Base-by-base conservation (phyloP, 1,284 basidiomycete species). In the Heterobasidion annosum region DNA sequence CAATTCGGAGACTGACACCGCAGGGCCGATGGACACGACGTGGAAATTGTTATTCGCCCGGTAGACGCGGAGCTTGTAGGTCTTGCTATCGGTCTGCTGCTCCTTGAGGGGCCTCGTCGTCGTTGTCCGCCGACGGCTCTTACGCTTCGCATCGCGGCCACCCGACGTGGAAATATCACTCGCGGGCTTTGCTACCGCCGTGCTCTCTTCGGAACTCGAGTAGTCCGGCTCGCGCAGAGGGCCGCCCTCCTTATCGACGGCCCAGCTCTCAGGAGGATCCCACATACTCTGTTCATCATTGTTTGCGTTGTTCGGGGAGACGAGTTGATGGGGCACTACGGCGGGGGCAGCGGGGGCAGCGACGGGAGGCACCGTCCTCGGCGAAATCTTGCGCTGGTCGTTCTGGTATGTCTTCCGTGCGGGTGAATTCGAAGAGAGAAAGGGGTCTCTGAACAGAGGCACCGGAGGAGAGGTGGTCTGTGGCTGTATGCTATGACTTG, bases 1-100 rank as follows among this genome's bases (percentile, higher is more conserved):
- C 54, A 96, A 70, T 51, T 89, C 82, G 5, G 78, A 77, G 3
- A 92, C 89, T 0, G 85, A 91, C 16, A 85, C 82, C 25, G 75
- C 70, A 34, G 88, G 71, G 9, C 78, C 75, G 61, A 91, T 83
- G 18, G 79, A 73, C 46, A 89, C 78, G 48, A 91, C 79, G 55
- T 87, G 83, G 64, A 86, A 93, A 4, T 83, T 80, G 45, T 82
- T 82, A 61, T 91, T 88, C 19, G 81, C 79, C 48, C 85, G 79
- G 66, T 93, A 92, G 60, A 98, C 85, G 47, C 93, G 82, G 53
- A 93, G 76, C 57, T 72, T 74, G 60, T 75, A 81, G 25, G 3
- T 25, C 25, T 25, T 25, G 25, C 25, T 25, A 25, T 25, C 52
- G 52, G 50, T 37, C 48, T 52, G 19, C 34, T 32, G 15, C 35